Evolutionary conservation across 2,329 filamentous ascomycete genomes (phyloP).

Genomic region (Penicillium sp.): DNA sequence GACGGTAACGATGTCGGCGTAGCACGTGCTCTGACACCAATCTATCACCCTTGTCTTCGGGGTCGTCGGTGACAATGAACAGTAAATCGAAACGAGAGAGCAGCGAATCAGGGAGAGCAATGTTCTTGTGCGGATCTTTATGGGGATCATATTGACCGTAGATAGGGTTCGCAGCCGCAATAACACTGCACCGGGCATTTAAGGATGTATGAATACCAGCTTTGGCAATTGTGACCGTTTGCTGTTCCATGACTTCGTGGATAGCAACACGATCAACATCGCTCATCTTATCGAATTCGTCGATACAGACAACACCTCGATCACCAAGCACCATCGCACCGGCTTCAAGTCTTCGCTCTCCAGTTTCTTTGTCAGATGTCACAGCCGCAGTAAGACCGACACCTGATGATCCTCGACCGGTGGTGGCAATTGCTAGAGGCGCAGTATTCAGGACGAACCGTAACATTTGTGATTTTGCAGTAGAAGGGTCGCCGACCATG

Average conservation of each 20-base stretch:
- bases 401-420: slow-evolving; percentile 91
- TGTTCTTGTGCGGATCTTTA: slow-evolving; percentile 98
- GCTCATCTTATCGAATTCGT: slow-evolving; percentile 99
- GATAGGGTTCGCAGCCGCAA: slow-evolving; percentile 94
- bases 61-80: slow-evolving; percentile 97
- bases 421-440: slow-evolving; percentile 92
- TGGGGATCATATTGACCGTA: slow-evolving; percentile 98
- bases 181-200: slow-evolving; percentile 92
- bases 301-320: slow-evolving; percentile 95
- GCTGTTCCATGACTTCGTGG: slow-evolving; percentile 99
- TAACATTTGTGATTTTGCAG: slow-evolving; percentile 95
- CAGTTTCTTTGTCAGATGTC: slow-evolving; percentile 94
- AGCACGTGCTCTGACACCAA: slow-evolving; percentile 94
- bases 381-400: slow-evolving; percentile 97
- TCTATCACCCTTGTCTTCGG: slow-evolving; percentile 87
- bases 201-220: slow-evolving; percentile 96
- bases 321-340: slow-evolving; percentile 99
- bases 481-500: slow-evolving; percentile 98
- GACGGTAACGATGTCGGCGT: slow-evolving; percentile 93
- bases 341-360: slow-evolving; percentile 87
- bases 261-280: slow-evolving; percentile 97
- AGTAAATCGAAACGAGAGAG: slow-evolving; percentile 97
- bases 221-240: slow-evolving; percentile 98
- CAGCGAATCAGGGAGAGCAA: slow-evolving; percentile 91
- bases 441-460: slow-evolving; percentile 97